A percentile compares a stretch with the other conserved stretches of the same genome.
These are phyloP conservation scores for Yarrowia osloensis DNA, from an alignment of 805 yeast species.

Conservation along the genomic window DNA sequence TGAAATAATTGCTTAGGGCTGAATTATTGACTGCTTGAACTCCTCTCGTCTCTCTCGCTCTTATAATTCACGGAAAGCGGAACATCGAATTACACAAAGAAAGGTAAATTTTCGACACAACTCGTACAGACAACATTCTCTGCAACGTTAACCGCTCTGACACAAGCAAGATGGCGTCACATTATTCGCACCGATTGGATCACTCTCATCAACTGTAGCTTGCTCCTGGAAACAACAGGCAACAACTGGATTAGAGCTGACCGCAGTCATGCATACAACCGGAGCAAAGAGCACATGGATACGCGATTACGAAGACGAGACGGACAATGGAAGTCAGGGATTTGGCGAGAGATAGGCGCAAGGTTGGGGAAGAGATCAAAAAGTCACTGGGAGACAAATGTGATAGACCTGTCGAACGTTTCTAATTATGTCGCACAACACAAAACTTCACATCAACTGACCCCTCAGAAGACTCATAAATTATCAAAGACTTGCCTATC, in stretches of 20 bases:
- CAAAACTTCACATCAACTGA: not conserved
- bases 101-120: no score
- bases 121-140: no score
- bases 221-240: not conserved
- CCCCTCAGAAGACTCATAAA: not conserved
- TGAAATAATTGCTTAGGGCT: no score
- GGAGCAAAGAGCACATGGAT: not conserved
- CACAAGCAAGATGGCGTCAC: not conserved
- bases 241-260: not conserved
- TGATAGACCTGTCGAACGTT: not conserved
- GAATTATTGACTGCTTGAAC: no score
- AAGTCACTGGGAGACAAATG: not conserved
- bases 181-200: not conserved
- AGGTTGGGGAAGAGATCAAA: no score
- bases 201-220: not conserved
- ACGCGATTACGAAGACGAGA: not conserved
- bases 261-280: not conserved
- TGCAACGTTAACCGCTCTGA: no score
- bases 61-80: no score
- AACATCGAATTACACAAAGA: no score
- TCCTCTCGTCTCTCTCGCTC: no score
- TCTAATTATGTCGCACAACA: no score
- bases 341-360: no score
- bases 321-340: not conserved
- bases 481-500: not conserved